Evolutionary conservation across 2,329 filamentous ascomycete species (phyloP), one percentile per base, ranked within the genome.

Genomic region (Neofusicoccum cordaticola): DNA sequence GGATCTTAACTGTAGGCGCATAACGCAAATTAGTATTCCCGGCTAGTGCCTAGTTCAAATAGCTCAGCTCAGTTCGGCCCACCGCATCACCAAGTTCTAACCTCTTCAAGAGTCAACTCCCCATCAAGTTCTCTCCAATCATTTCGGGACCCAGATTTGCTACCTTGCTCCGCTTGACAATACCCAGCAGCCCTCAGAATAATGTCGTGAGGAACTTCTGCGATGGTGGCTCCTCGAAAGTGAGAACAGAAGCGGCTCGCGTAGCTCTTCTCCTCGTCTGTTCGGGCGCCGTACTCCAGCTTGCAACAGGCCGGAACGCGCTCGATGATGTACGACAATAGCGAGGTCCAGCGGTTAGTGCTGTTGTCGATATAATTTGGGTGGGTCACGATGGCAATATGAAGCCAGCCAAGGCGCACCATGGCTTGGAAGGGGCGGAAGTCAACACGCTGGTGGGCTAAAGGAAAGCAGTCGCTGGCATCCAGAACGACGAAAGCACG

Each of bases 381-480:
- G 11, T 42, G 52, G 44, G 15, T 27, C 2, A 65, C 37, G 37
- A 52, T 45, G 47, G 45, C 53, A 22, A 65, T 34, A 31, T 53
- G 53, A 5, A 65, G 47, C 7, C 27, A 27, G 9, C 17, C 53
- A 5, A 65, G 53, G 34, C 22, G 27, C 13, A 22, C n/a, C 52
- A 61, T 60, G 27, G n/a, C 13, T 17, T 58, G 45, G 53, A 65
- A 45, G 13, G 63, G 63, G 13, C 52, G 19, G 39, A 65, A 65
- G 47, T 61, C 56, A 37, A n/a, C 9, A n/a, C 8, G 8, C 15
- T 31, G n/a, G 53, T 42, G 22, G 44, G 1, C 13, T 3, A n/a
- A 34, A 12, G 44, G 17, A 22, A 42, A 17, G 11, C 39, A 4
- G 12, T 56, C 37, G 48, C 27, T 44, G 31, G 37, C 15, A 31